Conservation (phyloP, 345 rosid genomes). For the Populus alba region DNA sequence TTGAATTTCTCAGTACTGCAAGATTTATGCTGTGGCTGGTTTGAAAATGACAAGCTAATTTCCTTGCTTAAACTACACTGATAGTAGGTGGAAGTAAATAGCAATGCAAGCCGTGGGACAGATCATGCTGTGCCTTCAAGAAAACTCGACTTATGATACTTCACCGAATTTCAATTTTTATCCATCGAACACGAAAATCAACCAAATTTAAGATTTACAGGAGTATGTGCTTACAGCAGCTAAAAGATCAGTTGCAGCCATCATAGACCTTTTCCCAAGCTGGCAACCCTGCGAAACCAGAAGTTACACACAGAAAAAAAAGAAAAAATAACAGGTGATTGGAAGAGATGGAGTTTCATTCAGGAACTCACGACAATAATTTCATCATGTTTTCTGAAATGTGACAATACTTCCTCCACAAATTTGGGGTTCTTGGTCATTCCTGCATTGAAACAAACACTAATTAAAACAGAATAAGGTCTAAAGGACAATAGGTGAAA, state of each 20-base stretch:
- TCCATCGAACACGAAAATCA: not conserved
- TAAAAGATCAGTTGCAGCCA: slow-evolving; percentile 79
- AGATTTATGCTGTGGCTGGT: no score
- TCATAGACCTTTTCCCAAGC: slow-evolving; percentile 59
- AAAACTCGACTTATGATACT: not conserved
- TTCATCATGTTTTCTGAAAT: slow-evolving; percentile 69
- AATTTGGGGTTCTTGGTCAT: slow-evolving; percentile 66
- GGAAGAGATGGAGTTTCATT: not conserved
- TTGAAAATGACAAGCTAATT: no score
- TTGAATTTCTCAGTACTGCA: no score
- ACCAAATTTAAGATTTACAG: not conserved
- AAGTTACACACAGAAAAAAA: not conserved
- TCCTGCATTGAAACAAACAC: slow-evolving; percentile 36
- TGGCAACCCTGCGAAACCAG: slow-evolving; percentile 64
- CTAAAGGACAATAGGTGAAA: not conserved
- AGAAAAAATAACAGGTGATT: not conserved
- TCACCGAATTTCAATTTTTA: slow-evolving; percentile 5
- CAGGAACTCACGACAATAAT: slow-evolving; percentile 63
- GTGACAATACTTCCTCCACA: slow-evolving; percentile 52
- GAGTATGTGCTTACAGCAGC: slow-evolving; percentile 53
- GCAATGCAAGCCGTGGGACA: no score
- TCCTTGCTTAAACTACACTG: not conserved
- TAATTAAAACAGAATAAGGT: not conserved
- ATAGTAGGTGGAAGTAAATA: not conserved
- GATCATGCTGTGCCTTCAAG: slow-evolving; percentile 10